These are phyloP conservation scores for Suillus bovinus DNA, from an alignment of 768 basidiomycete genomes.

Conservation along the genomic window DNA sequence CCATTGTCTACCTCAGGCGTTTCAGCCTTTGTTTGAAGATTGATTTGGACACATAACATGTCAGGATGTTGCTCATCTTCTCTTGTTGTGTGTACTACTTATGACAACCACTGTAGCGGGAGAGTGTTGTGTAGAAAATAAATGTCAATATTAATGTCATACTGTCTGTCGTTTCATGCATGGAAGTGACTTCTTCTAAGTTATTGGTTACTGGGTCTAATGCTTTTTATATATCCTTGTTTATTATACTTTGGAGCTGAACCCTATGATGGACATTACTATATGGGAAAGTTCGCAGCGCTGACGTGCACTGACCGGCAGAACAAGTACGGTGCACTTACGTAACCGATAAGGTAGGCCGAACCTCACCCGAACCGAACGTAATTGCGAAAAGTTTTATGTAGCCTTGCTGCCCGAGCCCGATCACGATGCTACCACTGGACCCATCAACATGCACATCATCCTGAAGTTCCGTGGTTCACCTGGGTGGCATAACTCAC, in stretches of 20 bases:
- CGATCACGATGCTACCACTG: not conserved
- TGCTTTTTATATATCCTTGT: no score
- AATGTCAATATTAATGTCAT: no score
- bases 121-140: no score
- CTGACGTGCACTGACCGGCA: no score
- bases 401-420: not conserved
- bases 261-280: no score
- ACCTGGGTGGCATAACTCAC: slow-evolving; percentile 1
- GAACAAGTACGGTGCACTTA: not conserved
- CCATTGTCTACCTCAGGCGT: slow-evolving; percentile 17
- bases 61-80: not conserved
- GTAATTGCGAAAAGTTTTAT: not conserved
- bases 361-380: not conserved
- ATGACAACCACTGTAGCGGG: no score
- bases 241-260: no score
- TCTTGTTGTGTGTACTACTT: not conserved
- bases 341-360: not conserved
- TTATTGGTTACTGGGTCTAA: no score
- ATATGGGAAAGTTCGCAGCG: no score
- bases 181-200: no score
- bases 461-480: not conserved
- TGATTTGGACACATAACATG: slow-evolving; percentile 13
- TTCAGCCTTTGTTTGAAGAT: slow-evolving; percentile 36
- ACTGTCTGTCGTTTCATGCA: no score
- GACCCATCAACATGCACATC: slow-evolving; percentile 1